These are phyloP conservation scores for Adansonia digitata DNA, from an alignment of 345 rosid species.

Conservation along the genomic window DNA sequence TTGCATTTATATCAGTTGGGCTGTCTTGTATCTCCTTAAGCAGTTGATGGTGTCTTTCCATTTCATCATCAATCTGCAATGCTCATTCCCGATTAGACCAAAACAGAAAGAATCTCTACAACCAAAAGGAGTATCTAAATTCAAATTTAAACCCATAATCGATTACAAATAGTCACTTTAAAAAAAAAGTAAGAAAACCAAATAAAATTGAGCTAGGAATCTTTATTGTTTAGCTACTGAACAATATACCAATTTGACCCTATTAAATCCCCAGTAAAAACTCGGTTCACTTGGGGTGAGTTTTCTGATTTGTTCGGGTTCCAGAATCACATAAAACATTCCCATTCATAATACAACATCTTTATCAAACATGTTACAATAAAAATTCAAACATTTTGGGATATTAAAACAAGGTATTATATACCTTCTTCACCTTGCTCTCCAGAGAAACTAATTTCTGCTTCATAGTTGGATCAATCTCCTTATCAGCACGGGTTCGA, in stretches of 20 bases:
- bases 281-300: not conserved
- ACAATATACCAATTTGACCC: not conserved
- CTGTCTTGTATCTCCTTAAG: constrained; percentile 73
- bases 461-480: constrained; percentile 49
- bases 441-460: constrained; percentile 49
- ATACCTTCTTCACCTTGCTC: constrained; percentile 78
- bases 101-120: constrained; percentile 25
- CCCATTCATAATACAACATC: not conserved
- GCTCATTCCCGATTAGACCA: constrained; percentile 38
- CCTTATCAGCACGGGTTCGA: constrained; percentile 45
- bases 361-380: not conserved
- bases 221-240: not conserved
- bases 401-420: not conserved
- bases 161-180: not conserved
- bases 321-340: not conserved
- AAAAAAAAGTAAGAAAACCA: not conserved
- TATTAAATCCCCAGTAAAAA: not conserved
- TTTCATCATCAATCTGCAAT: constrained; percentile 89
- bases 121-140: constrained; percentile 18
- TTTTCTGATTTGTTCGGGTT: not conserved
- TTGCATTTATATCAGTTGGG: constrained; percentile 74
- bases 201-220: not conserved
- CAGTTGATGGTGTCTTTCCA: constrained; percentile 72
- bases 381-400: not conserved
- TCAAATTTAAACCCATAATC: not conserved